A percentile compares a stretch with the other conserved stretches of the same genome.
Evolutionary conservation across 208 protist genomes (phyloP).

Genomic region (Eutreptiella sp.): DNA sequence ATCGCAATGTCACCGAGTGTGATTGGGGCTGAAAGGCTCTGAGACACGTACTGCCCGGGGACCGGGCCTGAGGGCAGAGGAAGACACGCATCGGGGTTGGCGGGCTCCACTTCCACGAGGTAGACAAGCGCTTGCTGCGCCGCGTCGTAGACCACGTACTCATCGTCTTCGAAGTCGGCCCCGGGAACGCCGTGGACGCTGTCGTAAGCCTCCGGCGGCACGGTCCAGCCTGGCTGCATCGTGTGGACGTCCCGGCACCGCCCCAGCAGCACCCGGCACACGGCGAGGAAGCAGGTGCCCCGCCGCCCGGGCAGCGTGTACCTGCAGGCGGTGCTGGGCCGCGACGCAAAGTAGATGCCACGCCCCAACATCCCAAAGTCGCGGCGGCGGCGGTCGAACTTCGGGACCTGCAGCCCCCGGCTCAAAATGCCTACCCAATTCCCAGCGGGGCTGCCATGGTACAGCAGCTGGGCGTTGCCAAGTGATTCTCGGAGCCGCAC

Average conservation of each 20-base stretch:
- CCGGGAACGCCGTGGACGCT: constrained; percentile 28
- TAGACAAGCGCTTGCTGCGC: constrained; percentile 39
- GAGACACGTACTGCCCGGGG: not conserved
- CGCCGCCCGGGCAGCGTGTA: constrained; percentile 19
- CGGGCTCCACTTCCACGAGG: constrained; percentile 30
- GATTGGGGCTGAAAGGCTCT: not conserved
- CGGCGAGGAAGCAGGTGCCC: constrained; percentile 25
- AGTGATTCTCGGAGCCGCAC: not conserved
- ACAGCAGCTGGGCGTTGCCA: constrained; percentile 12
- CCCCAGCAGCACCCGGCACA: constrained; percentile 36
- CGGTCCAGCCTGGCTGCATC: too few species aligned
- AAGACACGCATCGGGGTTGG: not conserved
- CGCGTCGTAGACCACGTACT: constrained; percentile 46
- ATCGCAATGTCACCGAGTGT: not conserved
- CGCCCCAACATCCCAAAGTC: constrained; percentile 40
- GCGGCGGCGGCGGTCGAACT: constrained; percentile 24
- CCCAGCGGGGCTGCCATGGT: constrained; percentile 24
- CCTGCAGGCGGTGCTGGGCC: constrained; percentile 16
- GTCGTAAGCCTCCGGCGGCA: constrained; percentile 36
- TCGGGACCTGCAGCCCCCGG: constrained; percentile 37
- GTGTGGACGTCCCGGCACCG: not conserved
- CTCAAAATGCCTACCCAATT: constrained; percentile 43
- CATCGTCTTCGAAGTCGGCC: constrained; percentile 36
- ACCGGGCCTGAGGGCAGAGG: too few species aligned
- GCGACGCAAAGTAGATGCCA: constrained; percentile 44